Base-by-base conservation (phyloP, 1,284 basidiomycete genomes). In the Marasmius sp. region DNA sequence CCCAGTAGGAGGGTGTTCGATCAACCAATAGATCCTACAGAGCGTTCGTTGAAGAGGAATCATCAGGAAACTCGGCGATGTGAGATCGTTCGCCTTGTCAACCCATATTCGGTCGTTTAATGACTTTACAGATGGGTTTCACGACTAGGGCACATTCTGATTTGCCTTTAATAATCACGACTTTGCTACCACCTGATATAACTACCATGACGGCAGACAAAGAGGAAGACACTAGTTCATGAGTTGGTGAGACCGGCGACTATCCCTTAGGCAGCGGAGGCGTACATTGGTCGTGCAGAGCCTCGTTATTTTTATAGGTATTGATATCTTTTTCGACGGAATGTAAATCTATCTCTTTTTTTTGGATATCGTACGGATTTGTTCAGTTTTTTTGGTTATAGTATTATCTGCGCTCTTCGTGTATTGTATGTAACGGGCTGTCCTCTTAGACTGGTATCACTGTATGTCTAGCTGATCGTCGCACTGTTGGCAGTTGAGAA, bases 121-220 rank as follows among this genome's bases (percentile, higher is more conserved):
- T 59, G 8, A 55, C 22, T 41, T 59, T 67, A 2, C 62, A 92
- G 88, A 91, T 92, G 89, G 89, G 90, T 12, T 89, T 92, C 68
- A 85, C 83, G 12, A 77, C 85, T 60, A 72, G 70, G 45, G 75
- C 77, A 27, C 81, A 85, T 70, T 85, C 88, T 20, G 77, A 76
- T 47, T 71, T 91, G 64, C 72, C 75, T 12, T 71, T 71, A 2
- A 84, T 83, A 70, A 81, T 91, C 61, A 80, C 77, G 69, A 74
- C 78, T 6, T 81, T 81, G 59, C 66, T 91, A 58, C 81, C 79
- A 27, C n/a, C 45, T 47, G 67, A 63, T n/a, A 76, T 73, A 60
- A 77, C 77, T 37, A 63, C 72, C 14, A 64, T 79, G 14, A 75
- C 73, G 36, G 83, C 82, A 67, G 85, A 86, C 11, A 71, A 72